Conservation (phyloP, 768 basidiomycete genomes). For the Galerina marginata region DNA sequence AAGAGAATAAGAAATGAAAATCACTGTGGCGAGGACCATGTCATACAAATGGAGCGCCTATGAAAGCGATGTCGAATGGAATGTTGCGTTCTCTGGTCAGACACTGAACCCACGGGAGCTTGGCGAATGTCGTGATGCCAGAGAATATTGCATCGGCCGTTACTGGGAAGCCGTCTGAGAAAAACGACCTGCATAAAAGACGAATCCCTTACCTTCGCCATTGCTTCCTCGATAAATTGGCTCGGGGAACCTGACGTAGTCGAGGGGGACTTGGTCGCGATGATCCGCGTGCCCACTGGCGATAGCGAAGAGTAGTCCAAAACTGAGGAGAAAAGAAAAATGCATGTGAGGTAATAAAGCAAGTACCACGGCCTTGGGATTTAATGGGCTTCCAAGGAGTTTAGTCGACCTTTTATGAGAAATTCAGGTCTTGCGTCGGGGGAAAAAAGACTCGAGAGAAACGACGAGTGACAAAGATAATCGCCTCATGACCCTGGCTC, state of each 20-base stretch:
- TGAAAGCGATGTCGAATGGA: constrained; percentile 80
- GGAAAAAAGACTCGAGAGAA: constrained; percentile 9
- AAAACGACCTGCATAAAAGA: constrained; percentile 1
- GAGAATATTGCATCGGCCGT: constrained; percentile 83
- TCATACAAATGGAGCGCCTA: constrained; percentile 79
- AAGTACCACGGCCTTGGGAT: neutral
- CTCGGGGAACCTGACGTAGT: constrained; percentile 71
- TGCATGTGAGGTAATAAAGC: constrained; percentile 19
- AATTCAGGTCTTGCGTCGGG: constrained; percentile 6
- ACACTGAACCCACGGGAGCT: constrained; percentile 84
- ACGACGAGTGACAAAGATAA: constrained; percentile 13
- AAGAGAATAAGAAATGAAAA: neutral
- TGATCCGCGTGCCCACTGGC: constrained; percentile 43
- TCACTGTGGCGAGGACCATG: neutral
- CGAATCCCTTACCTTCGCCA: constrained; percentile 54
- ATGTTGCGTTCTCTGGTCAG: constrained; percentile 63
- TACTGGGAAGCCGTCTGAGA: constrained; percentile 42
- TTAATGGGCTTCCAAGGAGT: neutral
- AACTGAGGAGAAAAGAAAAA: constrained; percentile 22
- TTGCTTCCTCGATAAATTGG: constrained; percentile 58
- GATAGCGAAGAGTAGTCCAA: constrained; percentile 29
- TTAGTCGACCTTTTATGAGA: constrained; percentile 16
- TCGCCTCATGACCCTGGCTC: constrained; percentile 23
- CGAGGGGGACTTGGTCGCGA: constrained; percentile 64
- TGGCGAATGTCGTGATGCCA: constrained; percentile 86